Evolutionary conservation across 768 basidiomycete species (phyloP).

Genomic region (Solioccasus polychromus): DNA sequence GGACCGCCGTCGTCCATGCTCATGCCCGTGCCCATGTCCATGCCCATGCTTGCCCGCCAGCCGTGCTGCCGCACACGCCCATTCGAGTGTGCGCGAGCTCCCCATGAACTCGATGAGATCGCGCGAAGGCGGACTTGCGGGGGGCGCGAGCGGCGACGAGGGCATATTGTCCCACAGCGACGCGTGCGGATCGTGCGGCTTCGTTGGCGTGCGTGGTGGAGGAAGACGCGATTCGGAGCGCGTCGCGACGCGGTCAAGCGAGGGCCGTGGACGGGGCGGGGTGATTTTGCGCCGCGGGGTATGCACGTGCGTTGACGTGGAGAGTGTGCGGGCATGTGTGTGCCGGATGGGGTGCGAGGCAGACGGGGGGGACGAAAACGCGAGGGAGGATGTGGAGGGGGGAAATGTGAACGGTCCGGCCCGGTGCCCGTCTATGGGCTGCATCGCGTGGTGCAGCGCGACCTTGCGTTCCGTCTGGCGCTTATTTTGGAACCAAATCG

Average conservation of each 20-base stretch:
- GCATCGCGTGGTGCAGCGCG: slow-evolving; percentile 39
- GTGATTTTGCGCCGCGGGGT: slow-evolving; percentile 30
- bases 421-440: slow-evolving; percentile 19
- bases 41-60: slow-evolving; percentile 44
- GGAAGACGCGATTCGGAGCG: slow-evolving; percentile 32
- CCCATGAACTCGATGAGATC: slow-evolving; percentile 31
- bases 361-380: slow-evolving; percentile 21
- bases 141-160: slow-evolving; percentile 43
- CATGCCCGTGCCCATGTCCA: too few species aligned
- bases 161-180: slow-evolving; percentile 35
- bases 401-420: slow-evolving; percentile 7
- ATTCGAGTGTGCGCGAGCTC: slow-evolving; percentile 27
- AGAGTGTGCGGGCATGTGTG: slow-evolving; percentile 33
- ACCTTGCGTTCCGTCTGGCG: slow-evolving; percentile 51
- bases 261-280: slow-evolving; percentile 30
- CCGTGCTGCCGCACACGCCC: slow-evolving; percentile 43
- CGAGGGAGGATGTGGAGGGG: slow-evolving; percentile 11
- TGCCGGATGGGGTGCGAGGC: slow-evolving; percentile 31
- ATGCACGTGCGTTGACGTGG: background rate
- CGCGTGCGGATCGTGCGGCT: slow-evolving; percentile 27
- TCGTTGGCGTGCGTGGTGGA: slow-evolving; percentile 29
- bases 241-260: slow-evolving; percentile 30
- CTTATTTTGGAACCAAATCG: slow-evolving; percentile 36
- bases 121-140: slow-evolving; percentile 30
- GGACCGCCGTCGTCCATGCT: slow-evolving; percentile 30